Base-by-base conservation (phyloP, 495 filamentous ascomycete genomes). In the Aspergillus incahuasiensis region DNA sequence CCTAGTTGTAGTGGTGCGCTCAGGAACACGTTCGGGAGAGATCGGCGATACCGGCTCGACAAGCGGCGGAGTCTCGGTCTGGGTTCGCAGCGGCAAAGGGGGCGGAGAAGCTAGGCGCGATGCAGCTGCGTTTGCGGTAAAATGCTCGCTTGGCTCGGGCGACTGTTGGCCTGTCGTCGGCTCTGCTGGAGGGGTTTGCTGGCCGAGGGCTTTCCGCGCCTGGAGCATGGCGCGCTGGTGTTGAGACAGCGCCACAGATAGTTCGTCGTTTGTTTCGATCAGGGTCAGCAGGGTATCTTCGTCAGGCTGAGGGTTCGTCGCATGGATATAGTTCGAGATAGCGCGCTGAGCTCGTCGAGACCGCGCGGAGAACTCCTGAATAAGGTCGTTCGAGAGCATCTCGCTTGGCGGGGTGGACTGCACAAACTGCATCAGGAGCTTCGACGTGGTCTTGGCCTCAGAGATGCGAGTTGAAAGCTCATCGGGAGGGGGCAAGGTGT, bases 221-320 rank as follows among this genome's bases (percentile, higher is more conserved):
- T 85, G 79, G 15, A 96, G 79, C 55, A 96, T 73, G 15, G 90
- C 86, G 21, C 88, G 84, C 63, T 91, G 88, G 71, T 97, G 87
- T 50, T 88, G 84, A 51, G 82, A 91, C 7, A 91, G 71, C 0
- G 91, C 84, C 16, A 86, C 80, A 21, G 85, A 84, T 18, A 98
- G 76, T 64, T 90, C 85, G 63, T 97, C 95, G 65, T 95, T 96
- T 35, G 91, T 92, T 70, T 97, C 92, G 66, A 99, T 95, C 44
- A 99, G 72, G 18, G 85, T 92, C 56, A 91, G 82, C 69, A 99
- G 83, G 1, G 94, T 97, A 62, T 96, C 88, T 65, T 92, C 91
- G 64, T 99, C 94, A 3, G 91, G 91, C 1, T 82, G 61, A 0
- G 92, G 92, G 60, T 86, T 80, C 16, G 86, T 84, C 43, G 84